A percentile compares a stretch with the other conserved stretches of the same genome.
Evolutionary conservation across 169 alveolate genomes (phyloP).

Genomic region (Cyclospora cayetanensis): DNA sequence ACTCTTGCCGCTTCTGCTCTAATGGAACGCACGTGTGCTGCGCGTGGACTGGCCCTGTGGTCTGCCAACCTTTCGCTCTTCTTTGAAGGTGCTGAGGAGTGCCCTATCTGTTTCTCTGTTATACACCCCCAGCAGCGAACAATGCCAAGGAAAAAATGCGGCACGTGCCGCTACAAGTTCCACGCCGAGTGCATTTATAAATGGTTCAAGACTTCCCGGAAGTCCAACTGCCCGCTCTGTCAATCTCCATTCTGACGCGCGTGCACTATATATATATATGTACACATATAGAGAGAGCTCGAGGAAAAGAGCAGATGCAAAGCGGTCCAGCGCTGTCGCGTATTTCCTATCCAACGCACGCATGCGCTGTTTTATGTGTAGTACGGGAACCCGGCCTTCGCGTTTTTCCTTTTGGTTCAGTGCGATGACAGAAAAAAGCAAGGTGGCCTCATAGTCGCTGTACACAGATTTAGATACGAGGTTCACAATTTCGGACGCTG

Average conservation of each 20-base stretch:
- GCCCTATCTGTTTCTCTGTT: conserved; percentile 76
- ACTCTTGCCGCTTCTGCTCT: background rate
- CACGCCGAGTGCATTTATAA: conserved; percentile 81
- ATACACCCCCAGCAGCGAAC: conserved; percentile 76
- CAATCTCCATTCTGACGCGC: conserved; percentile 37
- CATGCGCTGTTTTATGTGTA: too few relatives aligned
- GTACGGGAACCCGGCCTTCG: too few relatives aligned
- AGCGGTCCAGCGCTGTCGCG: too few relatives aligned
- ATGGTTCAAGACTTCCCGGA: conserved; percentile 82
- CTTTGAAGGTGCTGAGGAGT: conserved; percentile 73
- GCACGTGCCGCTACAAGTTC: conserved; percentile 75
- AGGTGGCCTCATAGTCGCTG: too few relatives aligned
- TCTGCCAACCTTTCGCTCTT: conserved; percentile 61
- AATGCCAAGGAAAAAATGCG: conserved; percentile 73
- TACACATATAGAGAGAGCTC: background rate
- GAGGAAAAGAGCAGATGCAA: too few relatives aligned
- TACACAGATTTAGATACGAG: too few relatives aligned
- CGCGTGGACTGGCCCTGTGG: conserved; percentile 48
- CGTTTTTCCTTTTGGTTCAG: too few relatives aligned
- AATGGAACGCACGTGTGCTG: background rate
- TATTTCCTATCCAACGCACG: too few relatives aligned
- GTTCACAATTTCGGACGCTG: too few relatives aligned
- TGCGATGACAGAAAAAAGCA: too few relatives aligned
- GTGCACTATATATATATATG: background rate
- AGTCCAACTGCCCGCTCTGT: conserved; percentile 85